Evolutionary conservation across 257 asterid genomes (phyloP), one percentile per base, ranked within the genome.

Genomic region (Jaltomata sinuosa): DNA sequence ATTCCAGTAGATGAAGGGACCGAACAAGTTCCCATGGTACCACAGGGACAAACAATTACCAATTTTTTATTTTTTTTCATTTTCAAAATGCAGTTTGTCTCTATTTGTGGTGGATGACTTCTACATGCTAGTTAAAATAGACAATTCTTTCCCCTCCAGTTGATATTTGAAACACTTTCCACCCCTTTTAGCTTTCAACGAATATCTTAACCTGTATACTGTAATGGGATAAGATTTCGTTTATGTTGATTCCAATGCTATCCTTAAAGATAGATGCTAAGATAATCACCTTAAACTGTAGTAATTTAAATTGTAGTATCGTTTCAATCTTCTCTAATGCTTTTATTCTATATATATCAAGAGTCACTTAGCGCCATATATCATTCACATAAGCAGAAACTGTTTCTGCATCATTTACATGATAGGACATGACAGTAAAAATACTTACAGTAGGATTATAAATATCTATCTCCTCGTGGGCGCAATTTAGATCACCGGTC

Each of bases 401-500:
- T 69, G 31, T 54, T 71, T n/a, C 4, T 76, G 61, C 42, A 47
- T 76, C 25, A 8, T 76, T 22, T 47, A 47, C 40, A 25, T 76
- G 25, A 15, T 45, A 14, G 36, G 22, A 49, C 0, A 19, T 76
- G 62, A 76, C 8, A 3, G 34, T 14, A 8, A 76, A 65, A 82
- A 65, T 86, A 89, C 98, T 89, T 88, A 95, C 99, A 0, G 97
- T 92, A 69, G 99, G 99, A 89, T 97, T 86, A 82, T 55, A 90
- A 80, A 97, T 95, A 86, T 97, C 99, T 22, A 97, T 97, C 91
- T 97, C 98, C 86, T 97, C 94, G 84, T 94, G 97, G 83, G 98
- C 98, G 68, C 99, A 95, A 89, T 97, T 97, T 92, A 97, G 87
- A 89, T 97, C 99, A 72, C 99, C 99, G 8, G 97, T 92, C 90